Evolutionary conservation across 441 rosid genomes (phyloP), one percentile per base, ranked within the genome.

Genomic region (Pelargonium citronellum): DNA sequence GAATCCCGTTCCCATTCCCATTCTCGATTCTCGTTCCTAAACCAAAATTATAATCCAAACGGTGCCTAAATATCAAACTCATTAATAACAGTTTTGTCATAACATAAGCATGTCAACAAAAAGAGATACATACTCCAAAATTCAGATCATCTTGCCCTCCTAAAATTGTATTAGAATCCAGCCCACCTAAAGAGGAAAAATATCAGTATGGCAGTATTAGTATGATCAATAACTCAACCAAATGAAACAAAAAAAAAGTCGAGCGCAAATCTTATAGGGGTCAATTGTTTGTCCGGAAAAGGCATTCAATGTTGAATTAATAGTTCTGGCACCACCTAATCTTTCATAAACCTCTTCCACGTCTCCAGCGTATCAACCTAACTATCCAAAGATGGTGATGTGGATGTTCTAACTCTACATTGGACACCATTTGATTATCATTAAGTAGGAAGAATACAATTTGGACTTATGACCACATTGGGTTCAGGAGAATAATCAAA

Each of bases 121-220:
- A 71, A 72, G 47, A 71, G 67, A 51, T 53, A 82, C 95, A 69
- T 86, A 90, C 97, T 53, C 87, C 91, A 66, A 87, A 84, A 75
- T 82, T 87, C 53, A 89, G 73, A 66, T 79, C 89, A 66, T 79
- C 83, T 70, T 82, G 90, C 67, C 77, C 81, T 44, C 71, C 85
- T 66, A 12, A 86, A 75, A 75, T 69, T 72, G 60, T 47, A 69
- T 68, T 73, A 69, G 78, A 75, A 67, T 83, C 79, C 72, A 85
- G 77, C 74, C 86, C 93, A 82, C 90, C 94, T 87, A 64, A 69
- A 49, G 69, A 67, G 68, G 71, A 22, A 37, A 44, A 64, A 44
- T 63, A 46, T 65, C 1, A 24, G 30, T 24, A 24, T 24, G 30
- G 30, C 30, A 68, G 67, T 41, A 55, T 74, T 13, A 41, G 78